Base-by-base conservation (phyloP, 2,329 filamentous ascomycete genomes). In the Fusarium palustre region DNA sequence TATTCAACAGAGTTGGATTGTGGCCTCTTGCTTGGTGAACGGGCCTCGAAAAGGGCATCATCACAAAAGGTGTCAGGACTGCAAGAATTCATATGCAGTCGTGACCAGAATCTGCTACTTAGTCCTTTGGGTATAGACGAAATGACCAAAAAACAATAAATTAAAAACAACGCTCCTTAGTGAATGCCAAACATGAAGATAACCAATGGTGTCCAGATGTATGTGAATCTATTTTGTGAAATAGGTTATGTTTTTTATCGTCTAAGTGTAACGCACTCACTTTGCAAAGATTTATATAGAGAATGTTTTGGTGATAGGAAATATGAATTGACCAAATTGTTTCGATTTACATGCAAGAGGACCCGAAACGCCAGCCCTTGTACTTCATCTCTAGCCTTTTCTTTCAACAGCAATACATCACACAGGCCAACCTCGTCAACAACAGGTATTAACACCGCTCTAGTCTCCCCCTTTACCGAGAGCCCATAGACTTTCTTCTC, bases 401-500 rank as follows among this genome's bases (percentile, higher is more conserved):
- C 66, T 71, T 70, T 64, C 53, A 69, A 69, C 55, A 60, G 25
- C 34, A 61, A 71, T 68, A 48, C 67, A 67, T 48, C 41, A 45
- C 49, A 46, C 48, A 63, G 38, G 57, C 36, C 41, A 49, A 45
- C n/a, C n/a, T 49, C 31, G 25, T 48, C 36, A 55, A 47, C 38
- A 50, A 60, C 43, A 54, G 52, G 41, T 47, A 60, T 55, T 28
- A 53, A 55, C 52, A 55, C 41, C 24, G 24, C n/a, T 25, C 48
- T 41, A 41, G 34, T 41, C 31, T 31, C 39, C 16, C 20, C 25
- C 33, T 52, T 69, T 64, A 77, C 45, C 71, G 74, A 36, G 75
- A 56, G 18, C 74, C 70, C 73, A 76, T 75, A 4, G 84, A 79
- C 77, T 85, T 84, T 76, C 86, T 81, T 75, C 84, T 80, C 47